Percentiles rank a stretch among this genome's conserved stretches.
phyloP scores from a whole-genome alignment of 2,329 filamentous ascomycete species.

The Biscogniauxia sp. region DNA sequence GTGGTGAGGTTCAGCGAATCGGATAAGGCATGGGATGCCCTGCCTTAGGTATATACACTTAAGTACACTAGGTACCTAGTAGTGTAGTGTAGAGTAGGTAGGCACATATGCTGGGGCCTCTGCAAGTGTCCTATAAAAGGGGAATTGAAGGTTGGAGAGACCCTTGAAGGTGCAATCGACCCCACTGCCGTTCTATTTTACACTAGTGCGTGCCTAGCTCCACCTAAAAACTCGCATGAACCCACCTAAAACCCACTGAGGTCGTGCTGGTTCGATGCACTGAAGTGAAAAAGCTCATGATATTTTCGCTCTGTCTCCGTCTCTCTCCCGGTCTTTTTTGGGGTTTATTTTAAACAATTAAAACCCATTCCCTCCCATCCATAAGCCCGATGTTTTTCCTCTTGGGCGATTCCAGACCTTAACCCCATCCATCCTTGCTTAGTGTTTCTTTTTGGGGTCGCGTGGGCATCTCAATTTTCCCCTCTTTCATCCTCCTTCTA shows the following conservation, averaged over 20 bases:
- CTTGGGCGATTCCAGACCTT: background rate
- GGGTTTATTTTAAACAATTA: background rate
- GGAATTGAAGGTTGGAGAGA: background rate
- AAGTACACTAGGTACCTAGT: too few species aligned
- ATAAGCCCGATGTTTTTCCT: background rate
- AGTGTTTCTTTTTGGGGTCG: slow-evolving; percentile 6
- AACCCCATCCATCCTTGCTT: background rate
- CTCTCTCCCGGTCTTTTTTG: background rate
- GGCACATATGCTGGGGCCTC: too few species aligned
- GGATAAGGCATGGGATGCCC: too few species aligned
- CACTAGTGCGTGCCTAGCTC: background rate
- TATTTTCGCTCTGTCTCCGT: background rate
- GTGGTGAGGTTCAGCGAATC: too few species aligned
- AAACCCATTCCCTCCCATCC: background rate
- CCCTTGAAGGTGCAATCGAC: background rate
- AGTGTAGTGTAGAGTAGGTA: background rate
- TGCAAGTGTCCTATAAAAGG: background rate
- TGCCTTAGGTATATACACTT: too few species aligned
- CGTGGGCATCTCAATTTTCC: background rate
- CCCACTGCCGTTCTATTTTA: background rate
- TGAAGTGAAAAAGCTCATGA: background rate
- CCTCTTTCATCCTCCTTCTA: background rate
- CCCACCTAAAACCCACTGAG: background rate
- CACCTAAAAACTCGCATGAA: background rate
- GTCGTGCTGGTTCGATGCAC: slow-evolving; percentile 1